Percentiles rank a stretch among this genome's conserved stretches.
phyloP scores from a whole-genome alignment of 306 rosid genomes.

The Cyclanthera cordifolia region DNA sequence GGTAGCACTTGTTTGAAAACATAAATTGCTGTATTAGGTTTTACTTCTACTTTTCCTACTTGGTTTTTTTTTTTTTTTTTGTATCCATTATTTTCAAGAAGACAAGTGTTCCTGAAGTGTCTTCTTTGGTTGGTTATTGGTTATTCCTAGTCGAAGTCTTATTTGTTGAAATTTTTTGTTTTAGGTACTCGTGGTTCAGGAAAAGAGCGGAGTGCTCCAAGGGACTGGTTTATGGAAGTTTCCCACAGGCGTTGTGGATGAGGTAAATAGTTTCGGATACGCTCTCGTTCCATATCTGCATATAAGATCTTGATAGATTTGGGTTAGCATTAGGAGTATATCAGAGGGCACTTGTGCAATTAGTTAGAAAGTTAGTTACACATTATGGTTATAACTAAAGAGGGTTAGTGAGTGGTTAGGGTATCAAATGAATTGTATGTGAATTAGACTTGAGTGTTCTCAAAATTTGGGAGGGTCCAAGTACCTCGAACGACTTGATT shows the following conservation, averaged over 20 bases:
- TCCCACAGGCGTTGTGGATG: conserved; percentile 77
- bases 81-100: background rate
- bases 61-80: too few species aligned
- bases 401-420: too few species aligned
- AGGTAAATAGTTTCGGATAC: conserved; percentile 30
- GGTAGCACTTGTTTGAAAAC: background rate
- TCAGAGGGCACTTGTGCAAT: too few species aligned
- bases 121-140: background rate
- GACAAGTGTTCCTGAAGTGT: background rate
- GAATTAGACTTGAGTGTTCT: too few species aligned
- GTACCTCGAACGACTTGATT: too few species aligned
- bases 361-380: too few species aligned
- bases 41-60: background rate
- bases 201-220: conserved; percentile 45
- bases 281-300: background rate
- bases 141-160: background rate
- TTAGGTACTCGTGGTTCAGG: conserved; percentile 78
- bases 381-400: too few species aligned
- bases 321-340: too few species aligned
- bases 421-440: too few species aligned
- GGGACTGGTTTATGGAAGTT: conserved; percentile 68
- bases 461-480: too few species aligned
- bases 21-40: background rate
- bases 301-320: too few species aligned
- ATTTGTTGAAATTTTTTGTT: background rate